Percentiles rank a stretch among this genome's conserved stretches.
phyloP scores from a whole-genome alignment of 1,139 yeast genomes.

The Hyphopichia buzzinii region DNA sequence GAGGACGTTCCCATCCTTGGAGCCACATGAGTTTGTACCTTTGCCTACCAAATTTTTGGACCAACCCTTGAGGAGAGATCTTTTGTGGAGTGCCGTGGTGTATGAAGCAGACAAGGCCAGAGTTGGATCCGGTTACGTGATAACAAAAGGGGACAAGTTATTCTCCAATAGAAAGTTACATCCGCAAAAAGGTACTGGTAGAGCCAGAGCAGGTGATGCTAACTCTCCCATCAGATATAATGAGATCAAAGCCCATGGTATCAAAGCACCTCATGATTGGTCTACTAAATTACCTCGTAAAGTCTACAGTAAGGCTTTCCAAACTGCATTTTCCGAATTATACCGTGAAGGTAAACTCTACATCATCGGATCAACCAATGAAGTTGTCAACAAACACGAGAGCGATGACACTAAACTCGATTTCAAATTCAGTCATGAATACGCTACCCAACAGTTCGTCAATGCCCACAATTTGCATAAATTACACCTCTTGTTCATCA shows the following conservation, averaged over 20 bases:
- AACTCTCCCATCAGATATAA: slow-evolving; percentile 90
- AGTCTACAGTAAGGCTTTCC: slow-evolving; percentile 71
- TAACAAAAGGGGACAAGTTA: slow-evolving; percentile 83
- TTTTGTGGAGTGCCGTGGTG: slow-evolving; percentile 91
- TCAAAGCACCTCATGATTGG: slow-evolving; percentile 88
- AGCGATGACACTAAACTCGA: slow-evolving; percentile 34
- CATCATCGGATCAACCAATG: slow-evolving; percentile 57
- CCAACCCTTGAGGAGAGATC: slow-evolving; percentile 80
- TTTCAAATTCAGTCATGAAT: slow-evolving; percentile 44
- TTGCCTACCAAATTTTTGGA: slow-evolving; percentile 68
- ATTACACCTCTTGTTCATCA: slow-evolving; percentile 66
- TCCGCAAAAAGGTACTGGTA: slow-evolving; percentile 93
- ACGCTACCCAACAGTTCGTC: slow-evolving; percentile 60
- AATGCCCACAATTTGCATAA: slow-evolving; percentile 52
- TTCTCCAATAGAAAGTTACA: slow-evolving; percentile 79
- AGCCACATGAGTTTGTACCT: slow-evolving; percentile 76
- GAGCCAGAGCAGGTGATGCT: slow-evolving; percentile 94
- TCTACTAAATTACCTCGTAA: slow-evolving; percentile 77
- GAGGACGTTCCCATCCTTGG: slow-evolving; percentile 84
- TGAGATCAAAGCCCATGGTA: slow-evolving; percentile 88
- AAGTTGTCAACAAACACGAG: slow-evolving; percentile 12
- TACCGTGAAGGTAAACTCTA: slow-evolving; percentile 72
- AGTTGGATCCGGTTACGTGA: slow-evolving; percentile 85
- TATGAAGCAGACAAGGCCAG: slow-evolving; percentile 88
- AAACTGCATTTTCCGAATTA: slow-evolving; percentile 77